phyloP scores from a whole-genome alignment of 2,329 filamentous ascomycete genomes.

The Truncatella angustata region DNA sequence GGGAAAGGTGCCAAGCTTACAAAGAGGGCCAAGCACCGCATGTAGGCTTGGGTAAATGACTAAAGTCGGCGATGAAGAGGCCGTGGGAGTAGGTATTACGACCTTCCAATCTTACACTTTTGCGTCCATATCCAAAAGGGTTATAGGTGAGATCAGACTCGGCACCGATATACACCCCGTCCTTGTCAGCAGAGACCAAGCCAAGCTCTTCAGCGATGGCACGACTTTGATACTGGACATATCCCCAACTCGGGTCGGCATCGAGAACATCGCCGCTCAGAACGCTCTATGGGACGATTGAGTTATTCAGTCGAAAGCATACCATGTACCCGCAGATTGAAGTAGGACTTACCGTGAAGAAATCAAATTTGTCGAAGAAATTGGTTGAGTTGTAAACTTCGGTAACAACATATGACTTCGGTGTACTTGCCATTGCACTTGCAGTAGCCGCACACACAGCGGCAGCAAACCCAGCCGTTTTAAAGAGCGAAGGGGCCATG shows the following conservation, averaged over 20 bases:
- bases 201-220: slow-evolving; percentile 32
- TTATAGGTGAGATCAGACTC: slow-evolving; percentile 23
- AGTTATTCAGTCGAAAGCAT: not conserved
- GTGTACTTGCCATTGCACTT: slow-evolving; percentile 18
- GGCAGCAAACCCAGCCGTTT: slow-evolving; percentile 35
- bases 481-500: slow-evolving; percentile 41
- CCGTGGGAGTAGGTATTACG: slow-evolving; percentile 61
- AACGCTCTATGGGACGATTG: not conserved
- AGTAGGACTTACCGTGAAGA: slow-evolving; percentile 32
- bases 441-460: slow-evolving; percentile 33
- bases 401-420: slow-evolving; percentile 34
- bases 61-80: slow-evolving; percentile 67
- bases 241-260: slow-evolving; percentile 41
- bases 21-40: slow-evolving; percentile 75
- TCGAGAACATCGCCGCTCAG: not conserved
- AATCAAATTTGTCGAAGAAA: slow-evolving; percentile 48
- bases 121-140: slow-evolving; percentile 33
- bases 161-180: slow-evolving; percentile 38
- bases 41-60: slow-evolving; percentile 62
- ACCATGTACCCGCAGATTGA: not conserved
- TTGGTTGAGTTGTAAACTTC: slow-evolving; percentile 41
- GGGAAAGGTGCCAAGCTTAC: slow-evolving; percentile 33
- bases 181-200: slow-evolving; percentile 30
- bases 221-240: slow-evolving; percentile 52
- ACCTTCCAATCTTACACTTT: slow-evolving; percentile 65